Evolutionary conservation across 2,329 filamentous ascomycete species (phyloP), one percentile per base, ranked within the genome.

Genomic region (Cladophialophora immunda): DNA sequence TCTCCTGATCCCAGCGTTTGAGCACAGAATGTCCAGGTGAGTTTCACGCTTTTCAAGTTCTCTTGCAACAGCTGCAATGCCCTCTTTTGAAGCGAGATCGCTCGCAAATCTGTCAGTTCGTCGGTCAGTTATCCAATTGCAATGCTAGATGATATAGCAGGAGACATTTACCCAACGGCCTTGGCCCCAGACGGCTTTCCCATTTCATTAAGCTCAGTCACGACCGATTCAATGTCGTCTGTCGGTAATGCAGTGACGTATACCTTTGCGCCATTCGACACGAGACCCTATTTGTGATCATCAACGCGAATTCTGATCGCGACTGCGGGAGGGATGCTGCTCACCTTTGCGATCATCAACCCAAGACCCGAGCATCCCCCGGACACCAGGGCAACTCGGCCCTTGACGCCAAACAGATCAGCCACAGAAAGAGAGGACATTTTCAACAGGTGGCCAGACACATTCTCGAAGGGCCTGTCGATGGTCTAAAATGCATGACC

Each of bases 1-100:
- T 34, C 82, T 76, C 32, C 83, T 73, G 56, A 84, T 83, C 8
- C 82, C 82, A 1, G 82, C 83, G 71, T 84, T 84, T 58, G 82
- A 84, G 54, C 83, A 76, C 8, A 85, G 76, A 27, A 84, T 80
- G 69, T 85, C 82, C 19, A 84, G 71, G 50, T 80, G 77, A n/a
- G 61, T 73, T 70, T 83, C 81, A 22, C 72, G 72, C n/a, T 72
- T 53, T n/a, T 71, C 68, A 17, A 83, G 72, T 4, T 72, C 70
- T 3, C 65, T 57, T 0, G 77, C 78, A 4, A 82, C 72, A 2
- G 72, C 60, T 17, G 68, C 63, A 57, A 84, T 83, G 1, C 74
- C 75, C 15, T 80, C 69, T 73, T 84, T 84, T n/a, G 75, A 75
- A 0, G 76, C 76, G 1, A 84, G 69, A 68, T 83, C 78, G 65